These are phyloP conservation scores for Tetrapyrgos nigripes DNA, from an alignment of 1,284 basidiomycete species.

Conservation along the genomic window DNA sequence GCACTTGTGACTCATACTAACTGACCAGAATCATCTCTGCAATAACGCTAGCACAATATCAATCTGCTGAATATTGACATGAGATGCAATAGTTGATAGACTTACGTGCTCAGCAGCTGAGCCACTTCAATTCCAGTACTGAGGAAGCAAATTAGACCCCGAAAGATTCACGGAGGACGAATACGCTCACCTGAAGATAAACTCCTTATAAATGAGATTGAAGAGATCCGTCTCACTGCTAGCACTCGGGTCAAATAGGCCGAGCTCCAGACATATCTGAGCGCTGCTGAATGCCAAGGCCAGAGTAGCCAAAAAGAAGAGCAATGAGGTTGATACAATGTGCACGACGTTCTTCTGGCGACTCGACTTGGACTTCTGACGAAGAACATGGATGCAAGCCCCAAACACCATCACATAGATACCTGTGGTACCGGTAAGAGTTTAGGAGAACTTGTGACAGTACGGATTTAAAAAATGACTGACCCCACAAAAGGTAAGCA, in stretches of 20 bases:
- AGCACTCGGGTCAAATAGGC: background rate
- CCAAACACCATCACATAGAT: background rate
- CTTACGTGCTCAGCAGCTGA: background rate
- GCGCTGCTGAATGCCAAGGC: background rate
- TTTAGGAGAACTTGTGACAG: background rate
- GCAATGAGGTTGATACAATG: background rate
- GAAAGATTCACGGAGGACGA: background rate
- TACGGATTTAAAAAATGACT: background rate
- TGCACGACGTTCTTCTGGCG: background rate
- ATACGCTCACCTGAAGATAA: background rate
- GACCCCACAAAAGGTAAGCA: background rate
- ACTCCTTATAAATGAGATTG: background rate
- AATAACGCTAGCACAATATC: background rate
- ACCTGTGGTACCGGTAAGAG: background rate
- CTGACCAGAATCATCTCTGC: background rate
- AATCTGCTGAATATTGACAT: background rate
- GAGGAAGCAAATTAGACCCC: background rate
- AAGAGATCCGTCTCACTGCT: background rate
- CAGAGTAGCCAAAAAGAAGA: background rate
- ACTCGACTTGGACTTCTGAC: background rate
- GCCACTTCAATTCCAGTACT: background rate
- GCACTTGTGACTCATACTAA: background rate
- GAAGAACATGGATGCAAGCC: background rate
- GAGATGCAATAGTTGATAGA: background rate
- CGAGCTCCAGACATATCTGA: background rate